These are phyloP conservation scores for Aspergillus cavernicola DNA, from an alignment of 495 filamentous ascomycete species.

Conservation along the genomic window DNA sequence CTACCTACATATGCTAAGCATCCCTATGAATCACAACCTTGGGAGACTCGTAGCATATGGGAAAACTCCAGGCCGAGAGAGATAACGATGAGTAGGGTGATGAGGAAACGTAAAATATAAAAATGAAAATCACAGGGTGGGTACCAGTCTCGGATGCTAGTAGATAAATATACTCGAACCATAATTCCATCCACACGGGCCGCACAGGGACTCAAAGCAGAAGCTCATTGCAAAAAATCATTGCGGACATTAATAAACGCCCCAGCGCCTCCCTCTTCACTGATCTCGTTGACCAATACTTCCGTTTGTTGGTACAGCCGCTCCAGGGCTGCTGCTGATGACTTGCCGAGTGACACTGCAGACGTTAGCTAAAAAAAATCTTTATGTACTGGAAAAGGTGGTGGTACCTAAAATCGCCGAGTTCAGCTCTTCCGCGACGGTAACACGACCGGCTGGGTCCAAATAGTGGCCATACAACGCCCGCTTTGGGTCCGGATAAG, in stretches of 20 bases:
- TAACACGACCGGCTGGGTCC: slow-evolving; percentile 67
- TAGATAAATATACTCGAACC: neutral
- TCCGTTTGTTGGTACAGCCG: slow-evolving; percentile 82
- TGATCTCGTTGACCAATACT: slow-evolving; percentile 76
- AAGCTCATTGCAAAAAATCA: slow-evolving; percentile 50
- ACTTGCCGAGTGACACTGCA: slow-evolving; percentile 84
- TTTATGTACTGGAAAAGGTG: slow-evolving; percentile 3
- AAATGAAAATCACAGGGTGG: neutral
- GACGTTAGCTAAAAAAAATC: slow-evolving; percentile 17
- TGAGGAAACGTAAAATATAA: neutral
- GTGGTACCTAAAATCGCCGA: slow-evolving; percentile 83
- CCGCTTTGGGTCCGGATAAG: slow-evolving; percentile 75
- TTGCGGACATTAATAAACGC: slow-evolving; percentile 80
- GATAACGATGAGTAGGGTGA: neutral
- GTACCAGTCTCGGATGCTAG: slow-evolving; percentile 12
- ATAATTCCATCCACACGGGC: slow-evolving; percentile 11
- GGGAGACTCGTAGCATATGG: too few species aligned
- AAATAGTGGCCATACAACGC: slow-evolving; percentile 73
- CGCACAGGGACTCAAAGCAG: slow-evolving; percentile 20
- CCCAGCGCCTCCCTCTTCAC: slow-evolving; percentile 77
- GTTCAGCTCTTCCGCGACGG: slow-evolving; percentile 91
- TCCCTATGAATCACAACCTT: too few species aligned
- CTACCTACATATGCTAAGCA: too few species aligned
- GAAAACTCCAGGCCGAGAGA: neutral
- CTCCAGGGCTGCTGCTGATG: slow-evolving; percentile 81